These are phyloP conservation scores for Metschnikowia continentalis DNA, from an alignment of 805 yeast species.

Conservation along the genomic window DNA sequence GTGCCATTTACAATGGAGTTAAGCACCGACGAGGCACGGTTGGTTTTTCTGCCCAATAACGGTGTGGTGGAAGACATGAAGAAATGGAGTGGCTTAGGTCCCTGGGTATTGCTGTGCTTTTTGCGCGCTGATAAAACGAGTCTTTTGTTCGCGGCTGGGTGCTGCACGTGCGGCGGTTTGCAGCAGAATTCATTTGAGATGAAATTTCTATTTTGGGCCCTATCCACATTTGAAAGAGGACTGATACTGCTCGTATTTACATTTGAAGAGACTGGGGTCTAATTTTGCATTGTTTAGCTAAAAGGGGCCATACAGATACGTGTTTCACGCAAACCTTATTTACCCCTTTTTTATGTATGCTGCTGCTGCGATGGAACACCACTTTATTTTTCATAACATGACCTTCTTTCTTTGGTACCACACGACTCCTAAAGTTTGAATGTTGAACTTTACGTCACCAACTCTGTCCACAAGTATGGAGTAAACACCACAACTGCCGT, in stretches of 20 bases:
- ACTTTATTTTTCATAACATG: background rate
- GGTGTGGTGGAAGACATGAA: constrained; percentile 15
- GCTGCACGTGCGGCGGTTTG: background rate
- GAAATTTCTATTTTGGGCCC: background rate
- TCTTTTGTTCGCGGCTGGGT: background rate
- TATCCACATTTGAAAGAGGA: too few species aligned
- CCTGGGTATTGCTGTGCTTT: background rate
- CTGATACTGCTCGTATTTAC: too few species aligned
- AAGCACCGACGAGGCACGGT: constrained; percentile 3
- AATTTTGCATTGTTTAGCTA: too few species aligned
- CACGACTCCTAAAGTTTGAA: too few species aligned
- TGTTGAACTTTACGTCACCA: constrained; percentile 16
- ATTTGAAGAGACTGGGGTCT: too few species aligned
- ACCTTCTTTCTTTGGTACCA: too few species aligned
- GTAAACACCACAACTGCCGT: constrained; percentile 78
- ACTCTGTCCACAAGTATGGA: constrained; percentile 64
- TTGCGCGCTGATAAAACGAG: background rate
- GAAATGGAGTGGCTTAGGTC: background rate
- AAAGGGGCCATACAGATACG: too few species aligned
- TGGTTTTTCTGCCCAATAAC: constrained; percentile 11
- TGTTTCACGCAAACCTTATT: too few species aligned
- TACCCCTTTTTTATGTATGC: background rate
- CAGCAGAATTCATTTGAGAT: background rate
- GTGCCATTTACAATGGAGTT: constrained; percentile 8
- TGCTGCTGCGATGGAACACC: background rate